phyloP scores from a whole-genome alignment of 305 asterid genomes.

The Solanum hybrid region DNA sequence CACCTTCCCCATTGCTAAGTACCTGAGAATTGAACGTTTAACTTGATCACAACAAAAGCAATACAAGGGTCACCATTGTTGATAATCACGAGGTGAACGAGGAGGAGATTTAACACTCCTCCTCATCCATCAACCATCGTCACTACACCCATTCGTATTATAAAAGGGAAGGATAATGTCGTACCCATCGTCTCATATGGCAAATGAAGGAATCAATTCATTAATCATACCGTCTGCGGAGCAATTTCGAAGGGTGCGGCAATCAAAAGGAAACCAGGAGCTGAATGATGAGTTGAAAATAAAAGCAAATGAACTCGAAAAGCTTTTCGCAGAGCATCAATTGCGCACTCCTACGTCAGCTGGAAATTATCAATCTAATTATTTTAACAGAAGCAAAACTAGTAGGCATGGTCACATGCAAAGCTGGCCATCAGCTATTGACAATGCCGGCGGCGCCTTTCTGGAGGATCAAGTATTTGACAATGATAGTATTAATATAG shows the following conservation, averaged over 20 bases:
- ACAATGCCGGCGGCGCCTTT: conserved; percentile 15
- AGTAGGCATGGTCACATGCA: conserved; percentile 43
- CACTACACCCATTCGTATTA: neutral
- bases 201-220: conserved; percentile 35
- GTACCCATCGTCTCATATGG: neutral
- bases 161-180: neutral
- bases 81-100: conserved; percentile 18
- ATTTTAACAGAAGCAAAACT: conserved; percentile 25
- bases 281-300: conserved; percentile 71
- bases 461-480: neutral
- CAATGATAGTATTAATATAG: neutral
- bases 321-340: conserved; percentile 79
- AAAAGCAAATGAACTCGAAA: conserved; percentile 89
- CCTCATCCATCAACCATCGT: neutral
- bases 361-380: conserved; percentile 54
- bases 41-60: conserved; percentile 23
- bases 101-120: conserved; percentile 22
- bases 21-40: conserved; percentile 45
- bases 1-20: neutral
- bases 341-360: conserved; percentile 36
- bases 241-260: conserved; percentile 51
- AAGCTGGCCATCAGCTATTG: conserved; percentile 31
- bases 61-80: conserved; percentile 13
- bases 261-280: conserved; percentile 72
- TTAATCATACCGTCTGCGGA: conserved; percentile 44